These are phyloP conservation scores for Pyrenochaeta sp. DNA, from an alignment of 2,329 filamentous ascomycete genomes.

Conservation along the genomic window DNA sequence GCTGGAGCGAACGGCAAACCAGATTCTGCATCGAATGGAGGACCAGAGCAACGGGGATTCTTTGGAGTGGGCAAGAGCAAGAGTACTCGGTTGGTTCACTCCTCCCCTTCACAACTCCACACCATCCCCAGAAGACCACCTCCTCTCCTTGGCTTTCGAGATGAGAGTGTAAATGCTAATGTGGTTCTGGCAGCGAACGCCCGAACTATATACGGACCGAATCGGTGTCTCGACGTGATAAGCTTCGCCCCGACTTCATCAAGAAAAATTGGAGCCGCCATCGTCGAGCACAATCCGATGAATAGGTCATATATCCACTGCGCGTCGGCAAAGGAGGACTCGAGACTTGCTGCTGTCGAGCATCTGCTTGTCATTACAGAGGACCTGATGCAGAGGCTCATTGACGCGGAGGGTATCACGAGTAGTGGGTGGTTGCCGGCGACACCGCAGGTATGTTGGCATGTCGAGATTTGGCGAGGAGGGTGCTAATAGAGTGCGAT, in stretches of 20 bases:
- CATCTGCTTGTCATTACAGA: slow-evolving; percentile 47
- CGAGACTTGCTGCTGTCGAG: slow-evolving; percentile 40
- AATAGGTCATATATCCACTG: slow-evolving; percentile 47
- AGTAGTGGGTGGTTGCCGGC: slow-evolving; percentile 46
- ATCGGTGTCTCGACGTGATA: slow-evolving; percentile 46
- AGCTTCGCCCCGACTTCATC: slow-evolving; percentile 43
- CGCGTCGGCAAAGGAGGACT: slow-evolving; percentile 40
- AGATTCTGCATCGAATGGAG: slow-evolving; percentile 45
- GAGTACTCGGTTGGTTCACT: slow-evolving; percentile 35
- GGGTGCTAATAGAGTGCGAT: too few relatives aligned
- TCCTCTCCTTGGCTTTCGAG: too few relatives aligned
- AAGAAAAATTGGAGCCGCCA: slow-evolving; percentile 43
- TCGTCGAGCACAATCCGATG: slow-evolving; percentile 46
- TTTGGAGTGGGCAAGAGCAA: slow-evolving; percentile 41
- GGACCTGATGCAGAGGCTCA: slow-evolving; percentile 40
- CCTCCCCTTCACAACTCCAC: too few relatives aligned
- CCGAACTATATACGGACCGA: slow-evolving; percentile 44
- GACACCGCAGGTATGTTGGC: slow-evolving; percentile 27
- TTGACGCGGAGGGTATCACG: slow-evolving; percentile 43
- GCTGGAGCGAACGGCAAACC: slow-evolving; percentile 38
- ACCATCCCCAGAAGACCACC: too few relatives aligned
- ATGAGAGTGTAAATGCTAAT: too few relatives aligned
- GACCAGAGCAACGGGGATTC: slow-evolving; percentile 43
- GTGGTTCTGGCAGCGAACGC: slow-evolving; percentile 45
- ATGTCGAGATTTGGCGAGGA: too few relatives aligned